Conservation (phyloP, 805 yeast genomes). For the Cyberlindnera mycetangii region DNA sequence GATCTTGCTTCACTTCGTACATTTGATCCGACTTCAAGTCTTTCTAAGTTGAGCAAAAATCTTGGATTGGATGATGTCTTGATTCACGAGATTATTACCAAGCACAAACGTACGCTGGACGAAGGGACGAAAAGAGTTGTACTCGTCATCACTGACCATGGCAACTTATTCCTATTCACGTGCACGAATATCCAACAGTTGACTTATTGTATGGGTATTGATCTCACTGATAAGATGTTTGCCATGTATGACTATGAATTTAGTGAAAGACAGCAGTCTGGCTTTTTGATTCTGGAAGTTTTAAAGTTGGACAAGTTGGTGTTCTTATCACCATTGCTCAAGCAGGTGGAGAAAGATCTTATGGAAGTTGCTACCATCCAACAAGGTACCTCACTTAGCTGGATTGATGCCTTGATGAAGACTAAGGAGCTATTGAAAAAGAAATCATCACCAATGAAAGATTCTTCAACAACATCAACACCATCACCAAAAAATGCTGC, state of each 20-base stretch:
- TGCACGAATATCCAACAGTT: slow-evolving; percentile 16
- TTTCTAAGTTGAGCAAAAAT: slow-evolving; percentile 4
- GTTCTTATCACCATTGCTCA: slow-evolving; percentile 43
- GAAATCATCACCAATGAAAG: slow-evolving; percentile 3
- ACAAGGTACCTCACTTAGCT: slow-evolving; percentile 45
- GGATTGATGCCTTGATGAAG: slow-evolving; percentile 69
- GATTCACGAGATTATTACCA: slow-evolving; percentile 32
- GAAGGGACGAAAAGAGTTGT: slow-evolving; percentile 27
- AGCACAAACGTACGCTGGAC: slow-evolving; percentile 22
- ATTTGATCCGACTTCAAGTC: slow-evolving; percentile 18
- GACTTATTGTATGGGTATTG: slow-evolving; percentile 33
- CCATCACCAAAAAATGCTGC: slow-evolving; percentile 1
- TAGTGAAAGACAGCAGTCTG: slow-evolving; percentile 53
- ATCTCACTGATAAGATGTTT: slow-evolving; percentile 48
- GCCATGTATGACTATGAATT: slow-evolving; percentile 83
- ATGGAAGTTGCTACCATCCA: slow-evolving; percentile 34
- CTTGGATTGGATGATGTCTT: slow-evolving; percentile 27
- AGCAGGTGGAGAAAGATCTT: slow-evolving; percentile 19
- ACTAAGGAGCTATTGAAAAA: slow-evolving; percentile 55
- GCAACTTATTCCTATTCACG: slow-evolving; percentile 32
- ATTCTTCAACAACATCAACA: slow-evolving; percentile 6
- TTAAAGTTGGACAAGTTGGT: slow-evolving; percentile 55
- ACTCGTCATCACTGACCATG: slow-evolving; percentile 32
- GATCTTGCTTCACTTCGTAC: slow-evolving; percentile 14
- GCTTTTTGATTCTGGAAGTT: slow-evolving; percentile 64